phyloP scores from a whole-genome alignment of 2,329 filamentous ascomycete species.

The Drechslerella coelobrocha region DNA sequence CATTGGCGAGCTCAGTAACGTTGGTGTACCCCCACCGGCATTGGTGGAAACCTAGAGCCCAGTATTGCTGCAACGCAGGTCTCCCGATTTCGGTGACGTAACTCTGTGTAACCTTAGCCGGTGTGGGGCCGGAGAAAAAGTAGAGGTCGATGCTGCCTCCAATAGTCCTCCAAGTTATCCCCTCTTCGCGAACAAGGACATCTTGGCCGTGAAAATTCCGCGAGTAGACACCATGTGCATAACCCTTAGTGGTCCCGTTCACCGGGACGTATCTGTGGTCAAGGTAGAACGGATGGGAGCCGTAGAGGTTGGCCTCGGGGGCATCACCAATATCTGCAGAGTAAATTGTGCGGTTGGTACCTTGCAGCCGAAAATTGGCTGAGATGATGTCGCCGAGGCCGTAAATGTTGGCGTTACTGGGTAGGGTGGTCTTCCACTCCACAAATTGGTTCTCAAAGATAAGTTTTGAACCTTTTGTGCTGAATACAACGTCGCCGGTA shows the following conservation, averaged over 20 bases:
- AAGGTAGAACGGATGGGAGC: constrained; percentile 76
- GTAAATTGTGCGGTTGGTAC: constrained; percentile 73
- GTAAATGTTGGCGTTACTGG: constrained; percentile 73
- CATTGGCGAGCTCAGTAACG: constrained; percentile 56
- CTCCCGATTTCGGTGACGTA: constrained; percentile 63
- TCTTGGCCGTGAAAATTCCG: constrained; percentile 80
- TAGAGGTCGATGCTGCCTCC: constrained; percentile 73
- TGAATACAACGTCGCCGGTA: constrained; percentile 69
- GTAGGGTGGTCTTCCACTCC: constrained; percentile 73
- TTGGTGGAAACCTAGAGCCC: constrained; percentile 64
- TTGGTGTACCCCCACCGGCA: constrained; percentile 62
- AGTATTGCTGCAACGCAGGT: constrained; percentile 64
- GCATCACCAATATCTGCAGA: constrained; percentile 70
- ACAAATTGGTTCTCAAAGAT: constrained; percentile 82
- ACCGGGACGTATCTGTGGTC: constrained; percentile 66
- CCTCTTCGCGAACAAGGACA: constrained; percentile 67
- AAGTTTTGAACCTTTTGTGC: constrained; percentile 70
- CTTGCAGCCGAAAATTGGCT: constrained; percentile 69
- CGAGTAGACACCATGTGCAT: constrained; percentile 76
- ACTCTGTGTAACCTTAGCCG: constrained; percentile 62
- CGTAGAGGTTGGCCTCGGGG: constrained; percentile 72
- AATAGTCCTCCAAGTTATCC: constrained; percentile 77
- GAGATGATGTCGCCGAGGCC: constrained; percentile 81
- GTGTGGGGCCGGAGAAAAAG: constrained; percentile 62
- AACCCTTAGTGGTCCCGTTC: constrained; percentile 64